A percentile compares a stretch with the other conserved stretches of the same genome.
These are phyloP conservation scores for Cyberlindnera mississippiensis DNA, from an alignment of 805 yeast species.

Conservation along the genomic window DNA sequence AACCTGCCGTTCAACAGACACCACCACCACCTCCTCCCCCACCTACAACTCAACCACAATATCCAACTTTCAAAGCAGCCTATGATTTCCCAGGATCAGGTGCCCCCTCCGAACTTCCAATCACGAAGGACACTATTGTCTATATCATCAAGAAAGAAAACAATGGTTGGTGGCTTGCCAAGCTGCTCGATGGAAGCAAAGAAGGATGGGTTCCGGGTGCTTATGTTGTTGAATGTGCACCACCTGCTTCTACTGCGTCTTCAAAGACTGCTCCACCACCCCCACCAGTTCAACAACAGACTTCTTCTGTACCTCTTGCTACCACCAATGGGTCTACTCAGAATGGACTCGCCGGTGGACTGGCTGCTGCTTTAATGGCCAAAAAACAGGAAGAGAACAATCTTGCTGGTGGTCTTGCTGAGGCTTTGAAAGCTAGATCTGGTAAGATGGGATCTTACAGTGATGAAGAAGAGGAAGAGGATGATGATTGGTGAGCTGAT, in stretches of 20 bases:
- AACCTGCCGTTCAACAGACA: slow-evolving; percentile 36
- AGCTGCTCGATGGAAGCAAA: slow-evolving; percentile 62
- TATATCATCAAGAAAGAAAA: slow-evolving; percentile 67
- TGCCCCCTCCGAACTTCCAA: slow-evolving; percentile 73
- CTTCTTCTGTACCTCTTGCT: slow-evolving; percentile 1
- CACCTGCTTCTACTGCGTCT: slow-evolving; percentile 31
- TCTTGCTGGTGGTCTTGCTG: slow-evolving; percentile 84
- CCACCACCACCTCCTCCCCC: slow-evolving; percentile 81
- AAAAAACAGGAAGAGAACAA: slow-evolving; percentile 56
- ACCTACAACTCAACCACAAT: slow-evolving; percentile 53
- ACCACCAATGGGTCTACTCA: slow-evolving; percentile 17
- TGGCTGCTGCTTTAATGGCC: slow-evolving; percentile 66
- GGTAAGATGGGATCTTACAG: slow-evolving; percentile 55
- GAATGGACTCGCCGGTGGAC: slow-evolving; percentile 43
- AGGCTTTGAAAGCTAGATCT: slow-evolving; percentile 78
- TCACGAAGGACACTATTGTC: slow-evolving; percentile 71
- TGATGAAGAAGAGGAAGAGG: slow-evolving; percentile 67
- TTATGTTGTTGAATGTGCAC: slow-evolving; percentile 63
- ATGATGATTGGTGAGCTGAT: slow-evolving; percentile 63
- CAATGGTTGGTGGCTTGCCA: slow-evolving; percentile 94
- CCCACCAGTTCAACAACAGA: slow-evolving; percentile 24
- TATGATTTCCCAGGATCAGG: slow-evolving; percentile 89
- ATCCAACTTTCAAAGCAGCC: slow-evolving; percentile 78
- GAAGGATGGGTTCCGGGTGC: slow-evolving; percentile 99
- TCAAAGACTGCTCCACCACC: slow-evolving; percentile 37